phyloP scores from a whole-genome alignment of 2,329 filamentous ascomycete species.

The Gaeumannomyces sp. region DNA sequence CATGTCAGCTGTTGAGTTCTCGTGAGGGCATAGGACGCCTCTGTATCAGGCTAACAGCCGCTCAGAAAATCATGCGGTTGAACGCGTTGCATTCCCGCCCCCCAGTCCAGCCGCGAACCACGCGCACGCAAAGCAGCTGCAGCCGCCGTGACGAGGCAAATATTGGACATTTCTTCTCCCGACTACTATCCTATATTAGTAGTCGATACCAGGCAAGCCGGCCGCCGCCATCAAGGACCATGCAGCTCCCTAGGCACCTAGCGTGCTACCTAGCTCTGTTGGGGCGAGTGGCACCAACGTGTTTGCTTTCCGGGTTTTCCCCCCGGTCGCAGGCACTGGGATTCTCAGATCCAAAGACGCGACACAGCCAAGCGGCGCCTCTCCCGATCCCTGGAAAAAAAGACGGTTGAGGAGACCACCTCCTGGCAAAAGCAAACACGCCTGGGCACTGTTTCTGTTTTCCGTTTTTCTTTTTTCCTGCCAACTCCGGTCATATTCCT shows the following conservation, averaged over 20 bases:
- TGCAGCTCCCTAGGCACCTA: background rate
- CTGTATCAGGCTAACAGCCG: background rate
- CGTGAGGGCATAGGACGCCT: background rate
- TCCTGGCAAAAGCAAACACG: background rate
- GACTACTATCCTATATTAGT: too few relatives aligned
- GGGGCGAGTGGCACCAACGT: background rate
- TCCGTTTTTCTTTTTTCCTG: background rate
- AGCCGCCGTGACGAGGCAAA: too few relatives aligned
- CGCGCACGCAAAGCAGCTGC: too few relatives aligned
- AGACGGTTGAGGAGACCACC: too few relatives aligned
- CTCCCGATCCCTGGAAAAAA: background rate
- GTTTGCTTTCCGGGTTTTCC: background rate
- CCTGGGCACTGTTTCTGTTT: too few relatives aligned
- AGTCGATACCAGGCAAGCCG: too few relatives aligned
- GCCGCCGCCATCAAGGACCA: background rate
- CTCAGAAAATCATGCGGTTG: background rate
- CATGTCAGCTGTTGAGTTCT: background rate
- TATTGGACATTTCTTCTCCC: too few relatives aligned
- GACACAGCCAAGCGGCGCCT: background rate
- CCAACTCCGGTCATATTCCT: background rate
- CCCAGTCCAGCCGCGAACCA: too few relatives aligned
- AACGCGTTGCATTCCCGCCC: too few relatives aligned
- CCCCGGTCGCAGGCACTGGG: too few relatives aligned
- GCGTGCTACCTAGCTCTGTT: background rate
- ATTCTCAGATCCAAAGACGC: background rate